These are phyloP conservation scores for Citrullus mucosospermus DNA, from an alignment of 306 rosid species.

Conservation along the genomic window DNA sequence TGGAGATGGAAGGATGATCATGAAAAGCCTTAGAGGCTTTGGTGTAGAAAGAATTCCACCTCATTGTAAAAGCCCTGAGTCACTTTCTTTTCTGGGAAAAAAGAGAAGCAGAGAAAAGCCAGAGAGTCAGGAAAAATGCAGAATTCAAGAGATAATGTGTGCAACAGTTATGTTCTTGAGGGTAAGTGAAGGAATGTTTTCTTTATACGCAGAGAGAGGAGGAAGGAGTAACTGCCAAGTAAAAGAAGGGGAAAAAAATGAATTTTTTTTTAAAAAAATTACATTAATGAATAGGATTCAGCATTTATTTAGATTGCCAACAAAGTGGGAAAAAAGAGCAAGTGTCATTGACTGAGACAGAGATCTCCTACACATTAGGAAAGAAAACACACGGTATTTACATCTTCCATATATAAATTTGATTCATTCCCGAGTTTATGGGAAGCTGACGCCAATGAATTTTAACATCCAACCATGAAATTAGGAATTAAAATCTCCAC, in stretches of 20 bases:
- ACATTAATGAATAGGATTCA: not conserved
- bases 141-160: not conserved
- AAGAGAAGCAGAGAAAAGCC: not conserved
- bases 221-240: slow-evolving; percentile 2
- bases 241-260: not conserved
- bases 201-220: not conserved
- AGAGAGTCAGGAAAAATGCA: not conserved
- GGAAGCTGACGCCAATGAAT: not conserved
- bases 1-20: slow-evolving; percentile 25
- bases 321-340: not conserved
- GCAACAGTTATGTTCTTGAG: not conserved
- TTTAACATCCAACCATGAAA: not conserved
- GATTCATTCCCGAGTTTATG: not conserved
- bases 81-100: not conserved
- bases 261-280: too few species aligned
- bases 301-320: not conserved
- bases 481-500: not conserved
- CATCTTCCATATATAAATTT: not conserved
- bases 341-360: not conserved
- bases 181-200: not conserved
- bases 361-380: not conserved
- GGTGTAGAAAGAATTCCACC: slow-evolving; percentile 24
- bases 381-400: not conserved
- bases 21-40: slow-evolving; percentile 32
- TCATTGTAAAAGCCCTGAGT: slow-evolving; percentile 20